These are phyloP conservation scores for Rhynchospora pubera DNA, from an alignment of 176 grass and related monocot genomes.

Conservation along the genomic window DNA sequence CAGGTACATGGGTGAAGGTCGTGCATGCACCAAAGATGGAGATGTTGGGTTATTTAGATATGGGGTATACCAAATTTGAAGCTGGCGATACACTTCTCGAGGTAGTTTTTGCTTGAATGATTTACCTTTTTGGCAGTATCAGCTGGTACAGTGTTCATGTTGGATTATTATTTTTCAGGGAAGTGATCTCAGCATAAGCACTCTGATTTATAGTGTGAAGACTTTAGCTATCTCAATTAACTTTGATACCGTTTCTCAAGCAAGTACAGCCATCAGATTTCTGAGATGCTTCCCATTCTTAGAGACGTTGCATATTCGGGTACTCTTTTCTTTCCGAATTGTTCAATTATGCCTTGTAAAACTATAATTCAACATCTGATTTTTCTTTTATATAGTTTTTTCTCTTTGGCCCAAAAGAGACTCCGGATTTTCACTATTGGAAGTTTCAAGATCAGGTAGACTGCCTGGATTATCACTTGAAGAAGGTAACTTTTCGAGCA, in stretches of 20 bases:
- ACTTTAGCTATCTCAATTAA: neutral
- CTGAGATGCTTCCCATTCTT: constrained; percentile 6
- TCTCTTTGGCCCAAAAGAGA: neutral
- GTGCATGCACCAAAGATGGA: neutral
- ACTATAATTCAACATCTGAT: neutral
- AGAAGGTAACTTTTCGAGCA: neutral
- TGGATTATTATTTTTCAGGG: neutral
- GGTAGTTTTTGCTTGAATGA: neutral
- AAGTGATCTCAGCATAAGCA: neutral
- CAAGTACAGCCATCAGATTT: neutral
- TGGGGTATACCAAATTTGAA: constrained; percentile 1
- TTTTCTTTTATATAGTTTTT: constrained; percentile 3
- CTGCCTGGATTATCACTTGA: constrained; percentile 10
- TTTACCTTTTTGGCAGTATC: neutral
- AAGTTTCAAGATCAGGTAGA: neutral
- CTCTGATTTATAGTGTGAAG: neutral
- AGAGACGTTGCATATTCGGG: constrained; percentile 18
- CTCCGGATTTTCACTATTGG: neutral
- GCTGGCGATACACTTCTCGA: neutral
- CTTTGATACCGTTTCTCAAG: constrained; percentile 3
- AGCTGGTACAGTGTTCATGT: neutral
- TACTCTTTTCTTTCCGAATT: neutral
- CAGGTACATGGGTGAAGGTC: neutral
- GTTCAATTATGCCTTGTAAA: neutral
- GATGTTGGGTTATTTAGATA: neutral